These are phyloP conservation scores for Fusarium kyushuense DNA, from an alignment of 2,329 filamentous ascomycete species.

Conservation along the genomic window DNA sequence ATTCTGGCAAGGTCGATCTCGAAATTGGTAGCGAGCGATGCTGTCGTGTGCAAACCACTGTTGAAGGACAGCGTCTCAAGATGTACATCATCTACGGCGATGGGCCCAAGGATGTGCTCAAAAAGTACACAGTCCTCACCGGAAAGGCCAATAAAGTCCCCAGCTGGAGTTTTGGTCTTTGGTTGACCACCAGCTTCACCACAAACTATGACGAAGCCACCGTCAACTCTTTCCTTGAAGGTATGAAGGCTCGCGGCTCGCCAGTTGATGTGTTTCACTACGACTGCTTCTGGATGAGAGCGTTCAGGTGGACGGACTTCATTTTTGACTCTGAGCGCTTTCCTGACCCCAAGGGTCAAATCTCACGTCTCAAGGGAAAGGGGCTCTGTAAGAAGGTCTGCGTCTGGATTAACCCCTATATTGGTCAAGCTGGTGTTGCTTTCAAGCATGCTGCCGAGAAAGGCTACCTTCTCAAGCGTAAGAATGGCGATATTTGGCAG, in stretches of 20 bases:
- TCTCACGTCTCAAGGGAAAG: conserved; percentile 71
- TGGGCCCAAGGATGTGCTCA: conserved; percentile 77
- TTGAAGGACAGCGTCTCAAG: conserved; percentile 76
- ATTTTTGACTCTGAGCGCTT: conserved; percentile 76
- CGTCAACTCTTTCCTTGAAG: conserved; percentile 75
- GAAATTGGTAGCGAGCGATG: conserved; percentile 82
- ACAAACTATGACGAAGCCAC: conserved; percentile 79
- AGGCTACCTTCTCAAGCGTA: conserved; percentile 76
- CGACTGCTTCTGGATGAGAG: conserved; percentile 83
- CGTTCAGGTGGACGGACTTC: conserved; percentile 81
- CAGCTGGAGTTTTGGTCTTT: conserved; percentile 80
- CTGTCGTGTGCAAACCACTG: conserved; percentile 75
- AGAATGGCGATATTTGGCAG: conserved; percentile 78
- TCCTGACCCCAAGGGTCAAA: conserved; percentile 74
- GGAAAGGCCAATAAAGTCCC: conserved; percentile 74
- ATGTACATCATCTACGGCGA: conserved; percentile 80
- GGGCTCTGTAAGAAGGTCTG: conserved; percentile 74
- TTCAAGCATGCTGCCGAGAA: conserved; percentile 74
- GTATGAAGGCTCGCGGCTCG: conserved; percentile 73
- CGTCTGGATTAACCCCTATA: conserved; percentile 82
- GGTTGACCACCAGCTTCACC: conserved; percentile 82
- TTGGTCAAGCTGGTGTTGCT: conserved; percentile 75
- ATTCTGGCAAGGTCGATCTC: conserved; percentile 75
- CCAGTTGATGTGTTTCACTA: conserved; percentile 80
- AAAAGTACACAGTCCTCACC: conserved; percentile 74